Evolutionary conservation across 2,329 filamentous ascomycete species (phyloP).

Genomic region (Diaporthe australafricana): DNA sequence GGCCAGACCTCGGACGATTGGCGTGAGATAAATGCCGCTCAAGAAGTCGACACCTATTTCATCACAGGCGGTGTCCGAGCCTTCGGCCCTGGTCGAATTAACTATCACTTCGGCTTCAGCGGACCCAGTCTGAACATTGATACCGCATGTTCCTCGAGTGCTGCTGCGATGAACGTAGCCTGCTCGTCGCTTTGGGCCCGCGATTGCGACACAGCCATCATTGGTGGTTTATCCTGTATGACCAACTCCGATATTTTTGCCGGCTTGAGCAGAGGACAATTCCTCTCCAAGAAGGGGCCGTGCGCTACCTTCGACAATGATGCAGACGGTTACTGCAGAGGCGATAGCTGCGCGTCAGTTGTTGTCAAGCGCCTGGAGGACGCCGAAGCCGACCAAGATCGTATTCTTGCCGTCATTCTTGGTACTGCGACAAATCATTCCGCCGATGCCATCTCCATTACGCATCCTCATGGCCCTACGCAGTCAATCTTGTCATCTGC

Average conservation of each 20-base stretch:
- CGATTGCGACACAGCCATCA: slow-evolving; percentile 84
- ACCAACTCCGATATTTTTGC: slow-evolving; percentile 86
- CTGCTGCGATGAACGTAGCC: slow-evolving; percentile 77
- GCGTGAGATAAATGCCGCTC: slow-evolving; percentile 78
- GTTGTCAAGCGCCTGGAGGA: slow-evolving; percentile 85
- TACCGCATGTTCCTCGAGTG: slow-evolving; percentile 82
- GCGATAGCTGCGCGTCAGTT: slow-evolving; percentile 79
- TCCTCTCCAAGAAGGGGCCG: slow-evolving; percentile 79
- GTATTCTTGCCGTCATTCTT: slow-evolving; percentile 79
- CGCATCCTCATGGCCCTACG: slow-evolving; percentile 81
- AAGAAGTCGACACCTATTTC: slow-evolving; percentile 73
- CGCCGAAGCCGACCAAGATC: slow-evolving; percentile 81
- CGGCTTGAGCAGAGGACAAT: slow-evolving; percentile 80
- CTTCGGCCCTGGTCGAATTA: slow-evolving; percentile 68
- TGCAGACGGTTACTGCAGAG: slow-evolving; percentile 86
- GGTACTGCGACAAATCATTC: slow-evolving; percentile 85
- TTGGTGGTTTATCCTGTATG: slow-evolving; percentile 81
- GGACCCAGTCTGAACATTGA: slow-evolving; percentile 80
- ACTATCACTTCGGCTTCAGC: slow-evolving; percentile 82
- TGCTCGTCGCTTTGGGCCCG: slow-evolving; percentile 80
- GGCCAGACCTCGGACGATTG: slow-evolving; percentile 82
- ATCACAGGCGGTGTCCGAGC: slow-evolving; percentile 58
- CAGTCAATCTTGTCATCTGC: slow-evolving; percentile 78
- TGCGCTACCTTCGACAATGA: slow-evolving; percentile 86
- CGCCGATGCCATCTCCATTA: slow-evolving; percentile 84